Conservation (phyloP, 495 filamentous ascomycete genomes). For the Bathelium albidoporum region DNA sequence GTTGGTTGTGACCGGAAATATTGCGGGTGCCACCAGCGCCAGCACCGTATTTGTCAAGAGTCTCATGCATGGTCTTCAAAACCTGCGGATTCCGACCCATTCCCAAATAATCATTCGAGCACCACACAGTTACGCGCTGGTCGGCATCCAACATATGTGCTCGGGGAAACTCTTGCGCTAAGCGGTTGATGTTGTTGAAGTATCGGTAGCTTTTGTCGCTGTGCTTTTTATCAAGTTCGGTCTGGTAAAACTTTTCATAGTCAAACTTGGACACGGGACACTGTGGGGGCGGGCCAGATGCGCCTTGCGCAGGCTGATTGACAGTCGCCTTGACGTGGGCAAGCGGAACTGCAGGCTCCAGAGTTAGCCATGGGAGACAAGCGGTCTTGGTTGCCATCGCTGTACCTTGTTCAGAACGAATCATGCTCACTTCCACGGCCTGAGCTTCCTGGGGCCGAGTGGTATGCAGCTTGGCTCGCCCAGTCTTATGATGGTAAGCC, state of each 20-base stretch:
- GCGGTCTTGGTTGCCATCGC: background rate
- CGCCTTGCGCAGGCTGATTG: conserved; percentile 4
- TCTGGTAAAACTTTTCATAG: conserved; percentile 81
- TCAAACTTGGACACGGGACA: conserved; percentile 52
- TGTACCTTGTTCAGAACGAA: conserved; percentile 41
- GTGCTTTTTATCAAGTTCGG: conserved; percentile 94
- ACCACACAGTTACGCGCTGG: conserved; percentile 95
- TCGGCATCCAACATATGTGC: conserved; percentile 80
- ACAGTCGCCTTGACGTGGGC: background rate
- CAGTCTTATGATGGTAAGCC: conserved; percentile 40
- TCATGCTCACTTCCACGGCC: conserved; percentile 52
- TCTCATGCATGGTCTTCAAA: conserved; percentile 84
- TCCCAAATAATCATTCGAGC: conserved; percentile 96
- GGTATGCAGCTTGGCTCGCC: conserved; percentile 71
- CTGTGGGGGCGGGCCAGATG: conserved; percentile 32
- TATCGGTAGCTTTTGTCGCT: conserved; percentile 99
- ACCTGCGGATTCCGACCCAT: conserved; percentile 91
- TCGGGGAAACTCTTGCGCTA: conserved; percentile 90
- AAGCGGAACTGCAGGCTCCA: conserved; percentile 15
- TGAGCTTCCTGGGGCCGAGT: conserved; percentile 61
- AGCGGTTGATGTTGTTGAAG: conserved; percentile 99
- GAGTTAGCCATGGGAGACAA: background rate
- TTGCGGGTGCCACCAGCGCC: conserved; percentile 94
- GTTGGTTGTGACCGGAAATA: conserved; percentile 94
- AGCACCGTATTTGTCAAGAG: conserved; percentile 87